These are phyloP conservation scores for Vitis amurensis DNA, from an alignment of 164 flowering plant genomes.

Conservation along the genomic window DNA sequence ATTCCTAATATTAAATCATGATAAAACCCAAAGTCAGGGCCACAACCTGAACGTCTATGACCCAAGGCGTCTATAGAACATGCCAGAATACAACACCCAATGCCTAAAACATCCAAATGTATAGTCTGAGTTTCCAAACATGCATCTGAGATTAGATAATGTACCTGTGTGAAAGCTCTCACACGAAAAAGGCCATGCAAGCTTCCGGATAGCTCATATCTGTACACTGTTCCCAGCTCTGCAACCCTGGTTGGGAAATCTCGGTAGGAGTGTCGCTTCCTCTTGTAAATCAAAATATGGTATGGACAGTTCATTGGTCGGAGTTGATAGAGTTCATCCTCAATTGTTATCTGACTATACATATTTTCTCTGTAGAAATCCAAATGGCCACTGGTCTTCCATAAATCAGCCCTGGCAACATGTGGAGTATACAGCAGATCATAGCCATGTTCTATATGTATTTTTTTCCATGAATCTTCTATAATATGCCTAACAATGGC, in stretches of 20 bases:
- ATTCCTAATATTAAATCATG: neutral
- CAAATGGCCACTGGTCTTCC: constrained; percentile 94
- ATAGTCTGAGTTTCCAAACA: neutral
- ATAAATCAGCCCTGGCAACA: constrained; percentile 91
- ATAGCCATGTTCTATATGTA: constrained; percentile 71
- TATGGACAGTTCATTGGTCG: constrained; percentile 99
- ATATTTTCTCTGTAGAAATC: constrained; percentile 94
- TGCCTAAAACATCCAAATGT: neutral
- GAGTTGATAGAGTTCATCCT: constrained; percentile 91
- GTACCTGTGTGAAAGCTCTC: constrained; percentile 98
- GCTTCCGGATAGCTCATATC: constrained; percentile 95
- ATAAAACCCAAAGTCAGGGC: neutral
- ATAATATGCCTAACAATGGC: constrained; percentile 81
- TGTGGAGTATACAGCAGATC: constrained; percentile 88
- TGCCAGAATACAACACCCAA: too few relatives aligned
- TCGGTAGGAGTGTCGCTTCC: constrained; percentile 79
- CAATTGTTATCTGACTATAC: constrained; percentile 92
- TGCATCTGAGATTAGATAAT: neutral
- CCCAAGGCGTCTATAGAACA: too few relatives aligned
- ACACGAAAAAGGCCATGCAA: constrained; percentile 98
- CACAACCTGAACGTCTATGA: neutral
- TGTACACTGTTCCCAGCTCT: constrained; percentile 92
- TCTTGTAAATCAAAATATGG: constrained; percentile 83
- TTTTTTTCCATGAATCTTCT: constrained; percentile 91
- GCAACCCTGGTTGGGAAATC: constrained; percentile 94